Conservation (phyloP, 345 rosid species). For the Sisymbrium altissimum region DNA sequence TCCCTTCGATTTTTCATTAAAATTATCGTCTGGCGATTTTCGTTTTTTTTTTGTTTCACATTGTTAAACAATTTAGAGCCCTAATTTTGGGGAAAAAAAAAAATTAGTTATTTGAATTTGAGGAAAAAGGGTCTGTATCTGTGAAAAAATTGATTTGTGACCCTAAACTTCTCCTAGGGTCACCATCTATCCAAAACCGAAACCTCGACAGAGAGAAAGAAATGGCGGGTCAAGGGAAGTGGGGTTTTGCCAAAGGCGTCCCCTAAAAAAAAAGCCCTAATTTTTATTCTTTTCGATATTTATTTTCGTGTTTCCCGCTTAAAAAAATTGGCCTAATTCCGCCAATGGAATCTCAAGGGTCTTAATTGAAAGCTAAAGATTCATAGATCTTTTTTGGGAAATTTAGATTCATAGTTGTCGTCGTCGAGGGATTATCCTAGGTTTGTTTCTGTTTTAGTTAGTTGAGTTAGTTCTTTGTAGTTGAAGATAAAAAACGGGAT, state of each 20-base stretch:
- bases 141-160: not conserved
- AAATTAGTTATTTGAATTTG: not conserved
- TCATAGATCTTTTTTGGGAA: slow-evolving; percentile 1
- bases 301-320: slow-evolving; percentile 28
- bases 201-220: slow-evolving; percentile 19
- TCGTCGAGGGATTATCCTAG: too few species aligned
- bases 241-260: slow-evolving; percentile 3
- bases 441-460: too few species aligned
- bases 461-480: too few species aligned
- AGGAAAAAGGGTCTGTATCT: slow-evolving; percentile 17
- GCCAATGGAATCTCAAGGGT: slow-evolving; percentile 11
- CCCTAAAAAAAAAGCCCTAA: not conserved
- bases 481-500: slow-evolving; percentile 8
- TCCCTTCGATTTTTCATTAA: not conserved
- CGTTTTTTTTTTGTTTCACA: not conserved
- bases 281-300: slow-evolving; percentile 14
- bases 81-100: slow-evolving; percentile 9
- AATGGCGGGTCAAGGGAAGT: slow-evolving; percentile 31
- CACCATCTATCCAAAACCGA: slow-evolving; percentile 24
- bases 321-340: slow-evolving; percentile 11
- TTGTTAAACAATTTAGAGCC: slow-evolving; percentile 16
- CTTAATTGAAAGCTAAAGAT: slow-evolving; percentile 2
- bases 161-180: slow-evolving; percentile 20
- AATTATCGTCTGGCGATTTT: not conserved
- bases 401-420: too few species aligned